Evolutionary conservation across 305 asterid species (phyloP), one percentile per base, ranked within the genome.

Genomic region (Fraxinus nigra): DNA sequence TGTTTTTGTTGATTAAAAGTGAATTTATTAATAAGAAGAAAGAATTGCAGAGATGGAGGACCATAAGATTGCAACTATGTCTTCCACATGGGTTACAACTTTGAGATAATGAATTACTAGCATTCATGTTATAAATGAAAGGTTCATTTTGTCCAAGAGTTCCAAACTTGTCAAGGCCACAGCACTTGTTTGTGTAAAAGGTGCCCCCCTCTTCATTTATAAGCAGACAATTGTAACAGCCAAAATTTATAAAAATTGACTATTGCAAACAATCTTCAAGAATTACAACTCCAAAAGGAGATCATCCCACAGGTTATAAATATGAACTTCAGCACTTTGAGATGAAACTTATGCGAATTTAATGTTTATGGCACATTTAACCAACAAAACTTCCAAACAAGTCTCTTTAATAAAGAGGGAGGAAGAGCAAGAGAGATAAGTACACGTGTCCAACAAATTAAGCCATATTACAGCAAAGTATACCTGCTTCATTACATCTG

Each of bases 401-500:
- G 32, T 7, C 30, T 20, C 70, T 59, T 8, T 59, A 59, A 56
- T 24, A 69, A 30, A 43, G 37, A 33, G 48, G 51, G 10, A 22
- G 30, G 74, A 16, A 54, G 63, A 16, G 9, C 8, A 5, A 51
- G 70, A 54, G 22, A 73, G 48, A 18, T 3, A 72, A 78, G 76
- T 78, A 82, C 65, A 48, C 7, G 34, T 46, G 70, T n/a, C 65
- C 18, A n/a, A 54, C 22, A n/a, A 54, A 54, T 16, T n/a, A 63
- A 63, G 33, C 34, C 33, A 63, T 9, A 54, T 63, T 3, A 24
- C 32, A 24, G 9, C 34, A 63, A 61, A 7, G 7, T 8, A 7
- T 76, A 85, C 93, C 93, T 80, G 91, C 88, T 85, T 87, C 89
- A 63, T 73, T 77, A 82, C 85, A 82, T 83, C 81, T 89, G 82